Evolutionary conservation across 768 basidiomycete genomes (phyloP).

Genomic region (Boletus edulis): DNA sequence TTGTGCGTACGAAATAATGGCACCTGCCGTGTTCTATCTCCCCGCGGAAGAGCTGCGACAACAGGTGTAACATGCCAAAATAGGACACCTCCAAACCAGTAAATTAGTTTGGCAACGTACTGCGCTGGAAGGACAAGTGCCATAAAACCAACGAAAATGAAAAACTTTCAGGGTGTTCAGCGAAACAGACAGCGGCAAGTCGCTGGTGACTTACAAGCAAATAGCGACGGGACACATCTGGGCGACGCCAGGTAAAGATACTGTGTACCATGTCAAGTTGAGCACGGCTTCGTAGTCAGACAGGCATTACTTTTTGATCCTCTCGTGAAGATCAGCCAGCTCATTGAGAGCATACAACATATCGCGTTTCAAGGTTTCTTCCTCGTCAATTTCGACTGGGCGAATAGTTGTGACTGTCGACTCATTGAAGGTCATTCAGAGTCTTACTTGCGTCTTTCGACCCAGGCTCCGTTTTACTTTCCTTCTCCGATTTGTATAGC

Average conservation of each 20-base stretch:
- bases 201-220: slow-evolving; percentile 37
- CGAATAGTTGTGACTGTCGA: not conserved
- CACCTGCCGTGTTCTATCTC: slow-evolving; percentile 46
- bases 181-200: not conserved
- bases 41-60: slow-evolving; percentile 46
- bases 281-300: not conserved
- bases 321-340: slow-evolving; percentile 60
- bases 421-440: not conserved
- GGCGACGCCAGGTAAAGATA: slow-evolving; percentile 66
- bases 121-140: slow-evolving; percentile 46
- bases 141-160: slow-evolving; percentile 38
- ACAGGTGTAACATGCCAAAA: slow-evolving; percentile 68
- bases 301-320: slow-evolving; percentile 54
- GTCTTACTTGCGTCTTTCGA: slow-evolving; percentile 7
- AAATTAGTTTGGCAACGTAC: slow-evolving; percentile 47
- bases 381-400: slow-evolving; percentile 18
- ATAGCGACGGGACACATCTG: slow-evolving; percentile 49
- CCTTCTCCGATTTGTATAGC: slow-evolving; percentile 38
- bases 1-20: not conserved
- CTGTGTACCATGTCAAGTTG: slow-evolving; percentile 31
- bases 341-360: slow-evolving; percentile 42
- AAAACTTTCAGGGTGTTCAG: slow-evolving; percentile 28
- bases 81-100: slow-evolving; percentile 45
- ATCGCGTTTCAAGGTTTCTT: slow-evolving; percentile 42
- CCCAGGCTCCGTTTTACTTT: slow-evolving; percentile 31